Base-by-base conservation (phyloP, 257 asterid genomes). In the Lycium ferocissimum region DNA sequence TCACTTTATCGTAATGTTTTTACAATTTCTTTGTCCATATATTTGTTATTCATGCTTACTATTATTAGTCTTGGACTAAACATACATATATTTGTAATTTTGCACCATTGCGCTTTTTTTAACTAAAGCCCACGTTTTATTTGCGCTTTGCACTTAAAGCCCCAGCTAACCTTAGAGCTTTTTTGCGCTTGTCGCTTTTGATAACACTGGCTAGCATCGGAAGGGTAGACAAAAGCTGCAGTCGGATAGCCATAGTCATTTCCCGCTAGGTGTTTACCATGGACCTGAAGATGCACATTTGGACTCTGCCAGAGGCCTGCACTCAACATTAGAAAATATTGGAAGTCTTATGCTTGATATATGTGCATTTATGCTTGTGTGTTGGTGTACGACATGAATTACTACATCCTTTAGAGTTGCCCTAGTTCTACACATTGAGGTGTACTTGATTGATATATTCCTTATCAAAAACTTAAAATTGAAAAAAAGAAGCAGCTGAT, bases 281-380 rank as follows among this genome's bases (percentile, higher is more conserved):
- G 67, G 67, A 33, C 13, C 67, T 61, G 65, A 58, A 58, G 65
- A 61, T 61, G 35, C 26, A n/a, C 35, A n/a, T 59, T 59, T 59
- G 66, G n/a, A 59, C 33, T n/a, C 66, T 59, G 22, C 66, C 66
- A 59, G 66, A 7, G 33, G 66, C 66, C 66, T 59, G 66, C 66
- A 18, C 66, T 59, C 33, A 59, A 2, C 33, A 4, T 61, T 61
- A 61, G 15, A 53, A 53, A 53, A 10, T 10, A 10, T 53, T 53
- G 57, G 57, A 11, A 53, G 67, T 61, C 33, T n/a, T 61, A n/a
- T 61, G 67, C 35, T 2, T 3, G 67, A 56, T 14, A 18, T 56
- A 56, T 56, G 18, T 56, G 61, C 61, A 56, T 14, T 18, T 2
- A 56, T 56, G 61, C 61, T 56, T 56, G 61, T 56, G 61, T 56